Percentiles rank a stretch among this genome's conserved stretches.
phyloP scores from a whole-genome alignment of 768 basidiomycete genomes.

The Pilatotrama ljubarskyi region DNA sequence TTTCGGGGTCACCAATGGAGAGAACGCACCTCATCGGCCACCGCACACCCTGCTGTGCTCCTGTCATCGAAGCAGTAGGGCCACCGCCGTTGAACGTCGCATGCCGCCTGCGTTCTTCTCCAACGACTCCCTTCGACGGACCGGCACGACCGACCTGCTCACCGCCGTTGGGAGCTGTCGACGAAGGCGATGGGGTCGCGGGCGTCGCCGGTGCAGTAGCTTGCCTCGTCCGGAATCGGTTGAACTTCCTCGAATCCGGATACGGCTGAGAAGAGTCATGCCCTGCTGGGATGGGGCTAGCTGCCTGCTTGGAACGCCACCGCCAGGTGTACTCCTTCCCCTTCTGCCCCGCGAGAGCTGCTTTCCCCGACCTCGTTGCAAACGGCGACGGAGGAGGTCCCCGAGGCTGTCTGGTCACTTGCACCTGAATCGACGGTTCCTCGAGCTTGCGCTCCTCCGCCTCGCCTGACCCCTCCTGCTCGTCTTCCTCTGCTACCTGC shows the following conservation, averaged over 20 bases:
- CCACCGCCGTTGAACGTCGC: constrained; percentile 3
- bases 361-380: not conserved
- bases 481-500: too few relatives aligned
- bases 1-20: not conserved
- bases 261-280: not conserved
- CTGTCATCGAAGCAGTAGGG: not conserved
- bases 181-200: not conserved
- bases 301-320: not conserved
- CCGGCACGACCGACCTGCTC: not conserved
- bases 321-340: constrained; percentile 7
- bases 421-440: not conserved
- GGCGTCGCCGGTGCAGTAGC: not conserved
- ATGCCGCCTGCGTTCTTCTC: not conserved
- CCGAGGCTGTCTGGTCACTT: not conserved
- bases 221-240: not conserved
- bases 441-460: not conserved
- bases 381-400: not conserved
- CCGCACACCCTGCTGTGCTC: not conserved
- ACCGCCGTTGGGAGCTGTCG: not conserved
- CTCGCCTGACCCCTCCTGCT: too few relatives aligned
- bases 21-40: constrained; percentile 8
- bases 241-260: constrained; percentile 1
- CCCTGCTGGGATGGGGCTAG: not conserved
- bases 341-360: not conserved
- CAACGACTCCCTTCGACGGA: not conserved